A percentile compares a stretch with the other conserved stretches of the same genome.
These are phyloP conservation scores for Nemania sp. DNA, from an alignment of 2,329 filamentous ascomycete genomes.

Conservation along the genomic window DNA sequence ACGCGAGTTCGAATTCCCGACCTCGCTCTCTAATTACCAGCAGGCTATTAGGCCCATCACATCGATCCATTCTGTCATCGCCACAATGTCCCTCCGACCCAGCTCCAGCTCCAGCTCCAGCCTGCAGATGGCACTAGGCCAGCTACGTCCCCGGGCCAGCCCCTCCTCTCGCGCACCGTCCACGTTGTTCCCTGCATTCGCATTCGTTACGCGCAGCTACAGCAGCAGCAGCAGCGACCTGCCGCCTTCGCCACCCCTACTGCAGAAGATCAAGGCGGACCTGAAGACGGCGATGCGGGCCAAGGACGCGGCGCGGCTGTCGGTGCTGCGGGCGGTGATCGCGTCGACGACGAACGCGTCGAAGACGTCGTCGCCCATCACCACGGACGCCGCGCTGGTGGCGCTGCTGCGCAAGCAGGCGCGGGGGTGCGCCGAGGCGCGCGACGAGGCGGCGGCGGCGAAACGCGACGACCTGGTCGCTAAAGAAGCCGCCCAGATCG, in stretches of 20 bases:
- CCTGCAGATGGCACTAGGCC: conserved; percentile 29
- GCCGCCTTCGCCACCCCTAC: conserved; percentile 51
- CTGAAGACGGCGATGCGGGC: conserved; percentile 68
- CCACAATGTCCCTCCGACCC: conserved; percentile 31
- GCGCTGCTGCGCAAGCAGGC: conserved; percentile 67
- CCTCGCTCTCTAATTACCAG: not conserved
- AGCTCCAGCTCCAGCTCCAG: too few relatives aligned
- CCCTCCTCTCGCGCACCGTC: not conserved
- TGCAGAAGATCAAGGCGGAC: conserved; percentile 60
- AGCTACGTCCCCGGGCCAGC: conserved; percentile 26
- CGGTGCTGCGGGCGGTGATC: conserved; percentile 70
- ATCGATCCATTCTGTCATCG: not conserved
- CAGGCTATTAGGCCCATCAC: not conserved
- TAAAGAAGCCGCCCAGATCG: conserved; percentile 69
- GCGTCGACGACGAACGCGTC: conserved; percentile 73
- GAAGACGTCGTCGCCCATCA: conserved; percentile 71
- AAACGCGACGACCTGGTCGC: conserved; percentile 69
- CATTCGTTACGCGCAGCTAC: conserved; percentile 31
- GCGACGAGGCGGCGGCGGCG: conserved; percentile 64
- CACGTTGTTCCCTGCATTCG: conserved; percentile 8
- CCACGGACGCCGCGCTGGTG: conserved; percentile 70
- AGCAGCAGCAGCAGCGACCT: conserved; percentile 29
- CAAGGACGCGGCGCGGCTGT: conserved; percentile 66
- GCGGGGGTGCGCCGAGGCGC: conserved; percentile 60
- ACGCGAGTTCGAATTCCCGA: too few relatives aligned